These are phyloP conservation scores for Exophiala lecanii-corni DNA, from an alignment of 2,329 filamentous ascomycete genomes.

Conservation along the genomic window DNA sequence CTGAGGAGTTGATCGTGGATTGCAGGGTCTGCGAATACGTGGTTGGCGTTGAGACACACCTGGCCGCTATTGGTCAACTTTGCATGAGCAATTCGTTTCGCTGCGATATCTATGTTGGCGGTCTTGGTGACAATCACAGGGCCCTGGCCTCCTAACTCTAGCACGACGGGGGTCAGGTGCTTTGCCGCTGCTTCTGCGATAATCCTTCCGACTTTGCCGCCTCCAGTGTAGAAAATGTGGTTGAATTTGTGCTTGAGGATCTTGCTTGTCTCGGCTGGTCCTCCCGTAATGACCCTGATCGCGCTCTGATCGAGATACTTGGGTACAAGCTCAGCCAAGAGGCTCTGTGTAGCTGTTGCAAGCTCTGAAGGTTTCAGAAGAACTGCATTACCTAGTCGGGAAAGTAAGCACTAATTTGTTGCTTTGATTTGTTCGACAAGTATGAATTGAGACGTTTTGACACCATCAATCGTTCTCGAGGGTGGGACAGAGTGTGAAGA, in stretches of 20 bases:
- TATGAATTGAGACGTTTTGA: conserved; percentile 1
- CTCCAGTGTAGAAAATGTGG: conserved; percentile 47
- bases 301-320: conserved; percentile 41
- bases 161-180: conserved; percentile 41
- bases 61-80: conserved; percentile 45
- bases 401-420: no score
- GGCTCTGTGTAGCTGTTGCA: conserved; percentile 31
- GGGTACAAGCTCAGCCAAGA: conserved; percentile 38
- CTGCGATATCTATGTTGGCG: conserved; percentile 34
- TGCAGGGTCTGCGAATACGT: conserved; percentile 41
- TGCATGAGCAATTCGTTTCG: conserved; percentile 36
- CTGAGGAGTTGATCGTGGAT: conserved; percentile 37
- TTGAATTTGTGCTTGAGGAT: conserved; percentile 39
- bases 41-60: conserved; percentile 40
- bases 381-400: conserved; percentile 34
- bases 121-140: conserved; percentile 41
- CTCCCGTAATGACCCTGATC: conserved; percentile 35
- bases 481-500: no score
- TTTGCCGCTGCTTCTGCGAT: conserved; percentile 41
- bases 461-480: no score
- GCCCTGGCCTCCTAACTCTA: conserved; percentile 45
- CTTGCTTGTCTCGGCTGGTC: conserved; percentile 34
- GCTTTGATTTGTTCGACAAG: no score
- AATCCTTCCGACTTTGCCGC: conserved; percentile 35
- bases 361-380: conserved; percentile 46